Conservation (phyloP, 306 rosid species). For the Citrullus amarus region DNA sequence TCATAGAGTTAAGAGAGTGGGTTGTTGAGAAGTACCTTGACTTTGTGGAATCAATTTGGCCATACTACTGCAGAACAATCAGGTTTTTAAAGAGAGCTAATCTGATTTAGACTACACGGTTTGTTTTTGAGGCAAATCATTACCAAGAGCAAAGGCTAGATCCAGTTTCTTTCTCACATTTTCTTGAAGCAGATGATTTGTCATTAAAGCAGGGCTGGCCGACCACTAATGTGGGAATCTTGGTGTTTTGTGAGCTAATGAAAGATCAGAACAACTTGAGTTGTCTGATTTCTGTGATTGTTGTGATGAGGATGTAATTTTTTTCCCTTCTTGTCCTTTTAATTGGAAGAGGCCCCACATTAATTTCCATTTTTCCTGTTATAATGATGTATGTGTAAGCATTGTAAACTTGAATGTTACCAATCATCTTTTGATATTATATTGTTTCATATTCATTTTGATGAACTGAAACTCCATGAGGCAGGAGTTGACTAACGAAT, state of each 20-base stretch:
- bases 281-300: slow-evolving; percentile 28
- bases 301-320: slow-evolving; percentile 14
- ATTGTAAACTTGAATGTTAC: slow-evolving; percentile 1
- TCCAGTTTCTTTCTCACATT: slow-evolving; percentile 19
- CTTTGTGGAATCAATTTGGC: slow-evolving; percentile 80
- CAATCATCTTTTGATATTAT: not conserved
- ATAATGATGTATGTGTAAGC: slow-evolving; percentile 2
- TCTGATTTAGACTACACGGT: slow-evolving; percentile 36
- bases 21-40: slow-evolving; percentile 52
- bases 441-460: not conserved
- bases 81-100: slow-evolving; percentile 76
- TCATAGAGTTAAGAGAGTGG: slow-evolving; percentile 43
- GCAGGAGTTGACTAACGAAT: slow-evolving; percentile 1
- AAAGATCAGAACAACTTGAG: slow-evolving; percentile 22
- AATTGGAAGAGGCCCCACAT: slow-evolving; percentile 27
- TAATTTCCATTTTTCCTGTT: slow-evolving; percentile 11
- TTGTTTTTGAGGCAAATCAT: slow-evolving; percentile 17
- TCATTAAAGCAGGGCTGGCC: slow-evolving; percentile 20
- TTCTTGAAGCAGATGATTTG: slow-evolving; percentile 17
- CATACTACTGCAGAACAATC: slow-evolving; percentile 57
- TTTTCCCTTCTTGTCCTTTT: slow-evolving; percentile 3
- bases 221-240: slow-evolving; percentile 34
- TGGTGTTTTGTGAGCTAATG: slow-evolving; percentile 24
- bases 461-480: not conserved
- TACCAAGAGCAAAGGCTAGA: slow-evolving; percentile 10